Evolutionary conservation across 371 early-diverging fungal genomes (phyloP).

Genomic region (Lichtheimia ornata): DNA sequence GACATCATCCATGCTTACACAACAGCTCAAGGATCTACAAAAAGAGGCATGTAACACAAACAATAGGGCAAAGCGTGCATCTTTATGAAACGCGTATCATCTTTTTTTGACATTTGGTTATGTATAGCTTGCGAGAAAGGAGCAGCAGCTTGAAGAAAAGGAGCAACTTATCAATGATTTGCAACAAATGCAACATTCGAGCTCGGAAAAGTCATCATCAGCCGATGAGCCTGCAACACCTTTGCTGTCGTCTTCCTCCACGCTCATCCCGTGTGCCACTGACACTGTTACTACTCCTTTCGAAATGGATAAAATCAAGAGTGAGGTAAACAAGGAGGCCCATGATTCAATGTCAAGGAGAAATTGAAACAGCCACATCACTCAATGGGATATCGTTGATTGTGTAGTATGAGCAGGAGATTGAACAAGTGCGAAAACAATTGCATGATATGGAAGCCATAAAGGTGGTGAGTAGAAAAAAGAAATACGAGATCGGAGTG

Average conservation of each 20-base stretch:
- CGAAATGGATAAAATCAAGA: conserved; percentile 5
- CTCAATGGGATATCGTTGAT: not conserved
- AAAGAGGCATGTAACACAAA: conserved; percentile 21
- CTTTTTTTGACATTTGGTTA: too few species aligned
- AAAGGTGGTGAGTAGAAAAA: not conserved
- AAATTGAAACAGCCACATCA: too few species aligned
- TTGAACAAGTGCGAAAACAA: not conserved
- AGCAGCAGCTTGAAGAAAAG: conserved; percentile 24
- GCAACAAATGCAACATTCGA: conserved; percentile 12
- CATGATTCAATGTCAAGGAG: not conserved
- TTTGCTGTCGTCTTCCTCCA: conserved; percentile 22
- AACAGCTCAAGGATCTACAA: conserved; percentile 29
- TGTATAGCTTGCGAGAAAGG: conserved; percentile 22
- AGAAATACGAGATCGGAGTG: too few species aligned
- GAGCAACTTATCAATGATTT: conserved; percentile 30
- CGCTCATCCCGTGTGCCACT: conserved; percentile 21
- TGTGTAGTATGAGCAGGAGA: conserved; percentile 10
- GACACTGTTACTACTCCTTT: not conserved
- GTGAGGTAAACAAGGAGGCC: conserved; percentile 2
- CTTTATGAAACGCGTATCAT: not conserved
- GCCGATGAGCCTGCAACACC: conserved; percentile 14
- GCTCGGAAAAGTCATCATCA: conserved; percentile 7
- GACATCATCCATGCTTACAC: conserved; percentile 4
- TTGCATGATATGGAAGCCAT: not conserved
- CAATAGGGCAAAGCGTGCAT: not conserved